Evolutionary conservation across 306 rosid species (phyloP), one percentile per base, ranked within the genome.

Genomic region (Fragaria iinumae): DNA sequence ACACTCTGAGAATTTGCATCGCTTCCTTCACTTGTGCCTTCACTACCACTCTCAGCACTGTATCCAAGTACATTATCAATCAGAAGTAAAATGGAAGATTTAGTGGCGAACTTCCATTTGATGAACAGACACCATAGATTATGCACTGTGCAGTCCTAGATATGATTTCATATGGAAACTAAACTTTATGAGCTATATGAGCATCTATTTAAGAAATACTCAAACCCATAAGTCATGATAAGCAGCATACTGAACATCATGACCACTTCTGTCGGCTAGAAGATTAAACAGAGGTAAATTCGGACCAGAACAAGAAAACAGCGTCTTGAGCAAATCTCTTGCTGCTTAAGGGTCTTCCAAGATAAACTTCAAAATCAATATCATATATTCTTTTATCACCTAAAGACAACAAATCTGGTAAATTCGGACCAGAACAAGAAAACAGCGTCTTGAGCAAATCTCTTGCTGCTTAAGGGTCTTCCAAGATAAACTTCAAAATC

Each of bases 41-140:
- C 98, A 82, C 97, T 95, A 72, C 79, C 96, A 87, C 98, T 95
- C 74, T 92, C 97, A 83, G 92, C 93, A 87, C 98, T 95, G 93
- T 89, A 92, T 73, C 78, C 80, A 84, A 68, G 73, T 77, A 79
- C 43, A 72, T 53, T 56, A 6, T 78, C 55, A 72, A 88, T 85
- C 79, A 73, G 44, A 85, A 78, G 74, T 62, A 49, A 38, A 77
- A 59, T 44, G 57, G n/a, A 60, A 14, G 53, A 23, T 5, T 17
- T 43, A 56, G 18, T 5, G 41, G 18, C 3, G 27, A 23, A 45
- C 25, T 21, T 74, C 39, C 41, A 27, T 70, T 32, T 70, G 18
- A 73, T 63, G 38, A 14, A 39, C 16, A 72, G 50, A 39, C 53
- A 56, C 16, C 53, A 41, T 27, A 8, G 2, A 38, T 34, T 56